Conservation (phyloP, 1,284 basidiomycete genomes). For the Retiboletus flavoniger region DNA sequence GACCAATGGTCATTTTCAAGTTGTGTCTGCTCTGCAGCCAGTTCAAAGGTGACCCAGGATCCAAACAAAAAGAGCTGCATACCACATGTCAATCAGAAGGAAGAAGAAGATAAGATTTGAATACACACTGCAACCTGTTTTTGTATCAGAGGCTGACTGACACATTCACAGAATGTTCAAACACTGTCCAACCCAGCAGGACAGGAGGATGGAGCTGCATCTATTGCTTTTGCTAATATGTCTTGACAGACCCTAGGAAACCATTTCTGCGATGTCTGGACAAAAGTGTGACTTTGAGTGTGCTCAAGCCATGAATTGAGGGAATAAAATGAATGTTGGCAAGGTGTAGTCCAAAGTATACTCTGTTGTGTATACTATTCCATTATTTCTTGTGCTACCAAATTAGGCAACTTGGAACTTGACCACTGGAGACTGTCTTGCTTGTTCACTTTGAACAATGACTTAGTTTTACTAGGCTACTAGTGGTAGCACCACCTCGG, state of each 20-base stretch:
- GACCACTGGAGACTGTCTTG: no score
- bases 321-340: slow-evolving; percentile 20
- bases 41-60: slow-evolving; percentile 32
- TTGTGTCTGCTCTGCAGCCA: slow-evolving; percentile 39
- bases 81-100: neutral
- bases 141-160: slow-evolving; percentile 38
- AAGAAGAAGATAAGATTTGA: neutral
- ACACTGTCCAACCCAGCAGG: slow-evolving; percentile 19
- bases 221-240: slow-evolving; percentile 1
- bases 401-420: neutral
- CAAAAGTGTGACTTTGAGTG: slow-evolving; percentile 19
- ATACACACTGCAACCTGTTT: slow-evolving; percentile 42
- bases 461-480: no score
- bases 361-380: slow-evolving; percentile 10
- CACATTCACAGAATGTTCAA: slow-evolving; percentile 37
- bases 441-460: no score
- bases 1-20: slow-evolving; percentile 40
- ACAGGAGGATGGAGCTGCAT: slow-evolving; percentile 17
- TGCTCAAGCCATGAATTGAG: slow-evolving; percentile 14
- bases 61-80: slow-evolving; percentile 39
- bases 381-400: neutral
- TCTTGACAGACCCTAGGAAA: slow-evolving; percentile 25
- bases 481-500: neutral
- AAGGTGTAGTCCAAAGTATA: slow-evolving; percentile 28
- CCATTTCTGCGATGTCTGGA: slow-evolving; percentile 17